These are phyloP conservation scores for Boletus patriciae DNA, from an alignment of 768 basidiomycete species.

Conservation along the genomic window DNA sequence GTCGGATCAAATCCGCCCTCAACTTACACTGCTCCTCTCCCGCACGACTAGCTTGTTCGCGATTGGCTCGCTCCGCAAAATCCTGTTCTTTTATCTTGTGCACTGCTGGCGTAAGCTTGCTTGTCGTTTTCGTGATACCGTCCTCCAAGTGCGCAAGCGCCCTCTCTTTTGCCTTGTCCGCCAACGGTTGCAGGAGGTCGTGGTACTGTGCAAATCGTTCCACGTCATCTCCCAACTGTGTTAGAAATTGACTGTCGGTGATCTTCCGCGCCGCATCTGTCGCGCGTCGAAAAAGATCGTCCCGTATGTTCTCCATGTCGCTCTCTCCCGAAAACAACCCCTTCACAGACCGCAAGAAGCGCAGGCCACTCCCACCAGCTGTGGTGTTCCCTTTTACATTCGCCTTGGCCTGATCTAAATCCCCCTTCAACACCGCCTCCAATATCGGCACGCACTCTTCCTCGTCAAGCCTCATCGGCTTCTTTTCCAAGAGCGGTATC, in stretches of 20 bases:
- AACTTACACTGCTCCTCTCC: constrained; percentile 8
- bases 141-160: not conserved
- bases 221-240: not conserved
- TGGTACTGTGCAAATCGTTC: not conserved
- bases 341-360: not conserved
- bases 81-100: constrained; percentile 11
- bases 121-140: not conserved
- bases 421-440: constrained; percentile 4
- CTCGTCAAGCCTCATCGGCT: not conserved
- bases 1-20: constrained; percentile 19
- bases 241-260: not conserved
- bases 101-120: constrained; percentile 8
- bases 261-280: not conserved
- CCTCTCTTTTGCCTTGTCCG: not conserved
- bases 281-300: not conserved
- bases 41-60: not conserved
- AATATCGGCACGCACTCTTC: not conserved
- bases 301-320: not conserved
- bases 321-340: not conserved
- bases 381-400: not conserved
- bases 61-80: not conserved
- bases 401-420: constrained; percentile 4
- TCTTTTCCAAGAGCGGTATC: not conserved
- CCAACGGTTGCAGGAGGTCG: not conserved
- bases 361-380: too few species aligned